phyloP scores from a whole-genome alignment of 345 rosid species.

The Turritis glabra region DNA sequence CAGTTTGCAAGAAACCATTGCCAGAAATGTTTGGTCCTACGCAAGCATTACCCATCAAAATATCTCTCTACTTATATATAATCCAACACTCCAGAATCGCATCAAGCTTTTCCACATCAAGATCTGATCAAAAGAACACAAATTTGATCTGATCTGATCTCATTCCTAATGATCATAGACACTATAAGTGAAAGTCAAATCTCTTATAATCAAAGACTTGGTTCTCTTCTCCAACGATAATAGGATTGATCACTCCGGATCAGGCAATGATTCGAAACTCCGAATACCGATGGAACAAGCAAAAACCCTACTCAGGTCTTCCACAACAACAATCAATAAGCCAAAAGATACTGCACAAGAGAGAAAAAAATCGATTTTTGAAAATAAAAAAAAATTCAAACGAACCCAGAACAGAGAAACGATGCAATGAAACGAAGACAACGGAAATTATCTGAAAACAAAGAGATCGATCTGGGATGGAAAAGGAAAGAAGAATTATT shows the following conservation, averaged over 20 bases:
- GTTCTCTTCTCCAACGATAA: slow-evolving; percentile 21
- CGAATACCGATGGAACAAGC: background rate
- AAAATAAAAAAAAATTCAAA: slow-evolving; percentile 18
- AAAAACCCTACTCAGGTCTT: slow-evolving; percentile 22
- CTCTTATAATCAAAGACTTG: background rate
- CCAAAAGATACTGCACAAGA: background rate
- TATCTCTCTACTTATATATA: slow-evolving; percentile 1
- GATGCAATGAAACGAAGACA: slow-evolving; percentile 21
- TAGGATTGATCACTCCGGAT: slow-evolving; percentile 7
- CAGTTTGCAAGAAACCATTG: slow-evolving; percentile 73
- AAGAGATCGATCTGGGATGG: slow-evolving; percentile 27
- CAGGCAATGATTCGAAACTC: background rate
- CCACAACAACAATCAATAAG: slow-evolving; percentile 5
- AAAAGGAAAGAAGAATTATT: background rate
- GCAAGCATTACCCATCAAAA: slow-evolving; percentile 78
- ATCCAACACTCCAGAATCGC: slow-evolving; percentile 27
- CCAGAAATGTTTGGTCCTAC: slow-evolving; percentile 72
- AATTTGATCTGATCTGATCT: slow-evolving; percentile 29
- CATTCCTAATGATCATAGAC: slow-evolving; percentile 30
- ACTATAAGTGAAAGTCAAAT: slow-evolving; percentile 31
- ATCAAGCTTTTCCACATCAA: slow-evolving; percentile 42
- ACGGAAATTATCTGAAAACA: background rate
- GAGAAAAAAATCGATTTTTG: background rate
- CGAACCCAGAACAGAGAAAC: slow-evolving; percentile 22
- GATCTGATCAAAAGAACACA: slow-evolving; percentile 36